phyloP scores from a whole-genome alignment of 169 alveolate species.

The Eimeria zaria region DNA sequence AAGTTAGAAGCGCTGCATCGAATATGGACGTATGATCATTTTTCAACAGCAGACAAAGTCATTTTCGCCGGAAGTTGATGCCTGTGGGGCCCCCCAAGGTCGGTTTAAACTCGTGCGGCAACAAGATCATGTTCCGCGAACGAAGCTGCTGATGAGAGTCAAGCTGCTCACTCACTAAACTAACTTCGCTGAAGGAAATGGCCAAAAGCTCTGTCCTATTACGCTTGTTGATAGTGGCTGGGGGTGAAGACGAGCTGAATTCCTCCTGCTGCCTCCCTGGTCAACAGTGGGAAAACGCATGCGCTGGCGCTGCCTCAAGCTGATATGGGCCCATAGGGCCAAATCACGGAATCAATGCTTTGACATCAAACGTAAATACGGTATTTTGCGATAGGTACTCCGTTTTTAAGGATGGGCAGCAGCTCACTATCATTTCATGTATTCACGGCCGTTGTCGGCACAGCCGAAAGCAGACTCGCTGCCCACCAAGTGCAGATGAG shows the following conservation, averaged over 20 bases:
- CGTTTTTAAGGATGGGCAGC: neutral
- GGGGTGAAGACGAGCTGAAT: neutral
- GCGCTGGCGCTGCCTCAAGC: neutral
- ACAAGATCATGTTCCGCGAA: neutral
- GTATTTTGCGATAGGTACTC: neutral
- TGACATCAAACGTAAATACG: neutral
- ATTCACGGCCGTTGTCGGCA: neutral
- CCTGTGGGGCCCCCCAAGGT: conserved; percentile 2
- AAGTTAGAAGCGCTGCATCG: neutral
- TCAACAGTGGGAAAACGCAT: neutral
- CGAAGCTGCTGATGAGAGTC: neutral
- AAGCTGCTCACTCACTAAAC: neutral
- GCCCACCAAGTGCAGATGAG: neutral
- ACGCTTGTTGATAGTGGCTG: neutral
- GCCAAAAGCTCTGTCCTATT: neutral
- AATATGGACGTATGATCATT: neutral
- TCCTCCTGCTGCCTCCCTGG: neutral
- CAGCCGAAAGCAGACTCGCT: neutral
- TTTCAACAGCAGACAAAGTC: neutral
- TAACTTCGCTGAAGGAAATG: neutral
- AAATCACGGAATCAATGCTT: neutral
- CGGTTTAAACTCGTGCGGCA: neutral
- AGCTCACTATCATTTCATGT: neutral
- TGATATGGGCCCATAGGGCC: neutral
- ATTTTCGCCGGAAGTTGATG: neutral